Evolutionary conservation across 2,329 filamentous ascomycete species (phyloP).

Genomic region (Aspergillus bombycis): DNA sequence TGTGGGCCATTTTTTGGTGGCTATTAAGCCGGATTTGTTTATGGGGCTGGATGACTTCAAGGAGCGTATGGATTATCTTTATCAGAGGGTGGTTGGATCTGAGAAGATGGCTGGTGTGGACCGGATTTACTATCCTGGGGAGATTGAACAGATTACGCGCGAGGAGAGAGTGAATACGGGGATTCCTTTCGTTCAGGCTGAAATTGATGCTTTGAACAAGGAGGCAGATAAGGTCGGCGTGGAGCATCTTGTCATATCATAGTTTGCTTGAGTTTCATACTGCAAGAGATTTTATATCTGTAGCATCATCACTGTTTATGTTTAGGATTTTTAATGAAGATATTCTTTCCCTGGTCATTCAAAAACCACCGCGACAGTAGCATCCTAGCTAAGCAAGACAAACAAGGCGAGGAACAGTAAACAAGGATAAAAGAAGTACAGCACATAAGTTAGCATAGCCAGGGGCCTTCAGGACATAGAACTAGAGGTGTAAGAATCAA

Average conservation of each 20-base stretch:
- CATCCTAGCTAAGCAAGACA: not conserved
- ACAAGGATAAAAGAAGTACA: not conserved
- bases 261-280: not conserved
- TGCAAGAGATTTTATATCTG: not conserved
- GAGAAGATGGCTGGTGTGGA: slow-evolving; percentile 59
- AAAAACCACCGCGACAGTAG: not conserved
- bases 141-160: slow-evolving; percentile 57
- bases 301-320: not conserved
- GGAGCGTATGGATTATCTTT: slow-evolving; percentile 60
- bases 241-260: slow-evolving; percentile 6
- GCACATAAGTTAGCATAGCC: too few species aligned
- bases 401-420: not conserved
- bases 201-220: slow-evolving; percentile 53
- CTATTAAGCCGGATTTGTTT: slow-evolving; percentile 74
- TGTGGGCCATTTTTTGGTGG: slow-evolving; percentile 74
- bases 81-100: slow-evolving; percentile 55
- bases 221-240: slow-evolving; percentile 52
- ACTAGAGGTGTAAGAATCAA: not conserved
- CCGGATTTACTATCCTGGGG: slow-evolving; percentile 61
- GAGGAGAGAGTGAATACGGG: slow-evolving; percentile 45
- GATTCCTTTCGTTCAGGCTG: slow-evolving; percentile 54
- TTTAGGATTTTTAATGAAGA: not conserved
- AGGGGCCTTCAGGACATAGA: not conserved
- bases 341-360: not conserved
- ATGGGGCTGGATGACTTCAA: slow-evolving; percentile 72